A percentile compares a stretch with the other conserved stretches of the same genome.
Evolutionary conservation across 1,284 basidiomycete genomes (phyloP).

Genomic region (Phenoliferia sp.): DNA sequence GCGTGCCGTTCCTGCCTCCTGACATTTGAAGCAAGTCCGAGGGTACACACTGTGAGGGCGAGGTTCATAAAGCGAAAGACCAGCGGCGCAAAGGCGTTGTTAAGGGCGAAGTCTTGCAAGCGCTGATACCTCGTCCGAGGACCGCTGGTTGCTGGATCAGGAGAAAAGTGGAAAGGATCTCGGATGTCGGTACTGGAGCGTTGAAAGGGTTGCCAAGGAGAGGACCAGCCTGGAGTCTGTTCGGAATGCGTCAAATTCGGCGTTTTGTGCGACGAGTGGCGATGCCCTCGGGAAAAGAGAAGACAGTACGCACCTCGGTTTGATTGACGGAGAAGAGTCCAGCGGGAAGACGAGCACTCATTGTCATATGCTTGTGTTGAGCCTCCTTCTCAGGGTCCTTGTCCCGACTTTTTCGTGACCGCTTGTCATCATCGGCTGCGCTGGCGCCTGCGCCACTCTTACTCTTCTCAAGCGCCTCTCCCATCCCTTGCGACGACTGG

Average conservation of each 20-base stretch:
- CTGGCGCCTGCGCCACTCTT: neutral
- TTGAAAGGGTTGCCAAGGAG: constrained; percentile 30
- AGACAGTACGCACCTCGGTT: constrained; percentile 12
- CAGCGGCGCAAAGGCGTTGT: constrained; percentile 49
- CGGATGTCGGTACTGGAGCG: constrained; percentile 9
- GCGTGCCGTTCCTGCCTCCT: constrained; percentile 55
- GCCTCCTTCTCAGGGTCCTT: constrained; percentile 25
- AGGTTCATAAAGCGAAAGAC: constrained; percentile 81
- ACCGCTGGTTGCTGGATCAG: neutral
- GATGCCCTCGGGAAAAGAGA: neutral
- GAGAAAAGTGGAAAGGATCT: constrained; percentile 23
- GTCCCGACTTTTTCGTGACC: neutral
- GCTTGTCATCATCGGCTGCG: constrained; percentile 5
- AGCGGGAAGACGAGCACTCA: constrained; percentile 19
- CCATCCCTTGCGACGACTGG: constrained; percentile 11
- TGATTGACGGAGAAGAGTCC: constrained; percentile 32
- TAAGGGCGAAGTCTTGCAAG: constrained; percentile 40
- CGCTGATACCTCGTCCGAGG: constrained; percentile 10
- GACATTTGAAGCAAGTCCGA: constrained; percentile 74
- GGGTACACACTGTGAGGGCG: constrained; percentile 68
- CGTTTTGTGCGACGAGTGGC: neutral
- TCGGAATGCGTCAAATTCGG: neutral
- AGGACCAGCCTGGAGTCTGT: constrained; percentile 32
- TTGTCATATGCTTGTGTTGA: constrained; percentile 19
- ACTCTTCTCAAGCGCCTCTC: constrained; percentile 14